phyloP scores from a whole-genome alignment of 2,329 filamentous ascomycete species.

The Coniochaeta sp. region DNA sequence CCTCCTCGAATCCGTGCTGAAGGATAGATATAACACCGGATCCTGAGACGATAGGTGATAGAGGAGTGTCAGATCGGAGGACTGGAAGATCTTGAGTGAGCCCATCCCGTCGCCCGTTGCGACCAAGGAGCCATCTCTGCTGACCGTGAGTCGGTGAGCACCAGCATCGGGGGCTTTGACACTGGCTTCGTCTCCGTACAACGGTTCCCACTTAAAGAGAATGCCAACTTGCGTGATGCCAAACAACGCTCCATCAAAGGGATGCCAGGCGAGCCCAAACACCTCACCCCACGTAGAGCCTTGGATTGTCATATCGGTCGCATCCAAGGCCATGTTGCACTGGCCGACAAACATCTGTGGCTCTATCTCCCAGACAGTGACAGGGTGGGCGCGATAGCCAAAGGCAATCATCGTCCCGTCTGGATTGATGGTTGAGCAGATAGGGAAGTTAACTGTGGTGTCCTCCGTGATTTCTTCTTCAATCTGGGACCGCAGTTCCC shows the following conservation, averaged over 20 bases:
- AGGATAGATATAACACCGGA: constrained; percentile 7
- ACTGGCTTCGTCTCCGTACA: constrained; percentile 16
- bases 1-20: constrained; percentile 14
- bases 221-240: constrained; percentile 23
- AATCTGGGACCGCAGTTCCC: constrained; percentile 14
- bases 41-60: constrained; percentile 22
- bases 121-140: constrained; percentile 19
- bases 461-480: constrained; percentile 14
- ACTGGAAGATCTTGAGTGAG: constrained; percentile 17
- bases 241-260: constrained; percentile 19
- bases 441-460: constrained; percentile 17
- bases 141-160: constrained; percentile 16
- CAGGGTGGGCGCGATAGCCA: constrained; percentile 21
- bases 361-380: constrained; percentile 22
- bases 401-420: constrained; percentile 20
- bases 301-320: constrained; percentile 9
- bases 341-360: constrained; percentile 12
- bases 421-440: constrained; percentile 18
- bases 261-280: constrained; percentile 20
- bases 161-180: constrained; percentile 16
- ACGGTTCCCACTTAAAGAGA: constrained; percentile 28
- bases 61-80: constrained; percentile 15
- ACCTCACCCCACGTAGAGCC: constrained; percentile 14
- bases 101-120: constrained; percentile 20
- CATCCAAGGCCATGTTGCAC: constrained; percentile 9